A percentile compares a stretch with the other conserved stretches of the same genome.
phyloP scores from a whole-genome alignment of 768 basidiomycete species.

The Serpula lacrymans region DNA sequence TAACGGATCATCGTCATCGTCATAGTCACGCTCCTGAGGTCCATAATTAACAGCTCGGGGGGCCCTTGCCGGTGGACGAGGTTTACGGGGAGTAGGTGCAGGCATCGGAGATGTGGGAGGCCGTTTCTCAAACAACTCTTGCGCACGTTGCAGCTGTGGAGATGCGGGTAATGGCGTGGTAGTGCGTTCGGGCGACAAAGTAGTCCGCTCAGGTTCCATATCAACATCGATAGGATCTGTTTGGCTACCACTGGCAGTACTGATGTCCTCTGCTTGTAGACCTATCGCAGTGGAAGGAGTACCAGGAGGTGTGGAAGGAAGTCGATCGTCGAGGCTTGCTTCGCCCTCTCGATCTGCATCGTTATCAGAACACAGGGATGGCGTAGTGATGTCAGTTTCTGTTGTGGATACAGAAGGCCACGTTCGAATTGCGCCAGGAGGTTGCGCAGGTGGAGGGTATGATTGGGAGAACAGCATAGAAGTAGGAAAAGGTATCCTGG shows the following conservation, averaged over 20 bases:
- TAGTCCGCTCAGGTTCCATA: slow-evolving; percentile 21
- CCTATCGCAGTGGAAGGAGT: slow-evolving; percentile 17
- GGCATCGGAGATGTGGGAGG: slow-evolving; percentile 66
- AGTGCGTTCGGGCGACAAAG: neutral
- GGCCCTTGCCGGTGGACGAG: slow-evolving; percentile 56
- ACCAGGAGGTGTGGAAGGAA: slow-evolving; percentile 50
- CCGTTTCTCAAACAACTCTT: slow-evolving; percentile 54
- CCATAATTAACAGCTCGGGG: slow-evolving; percentile 29
- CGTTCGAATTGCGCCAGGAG: slow-evolving; percentile 12
- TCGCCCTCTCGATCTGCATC: slow-evolving; percentile 47
- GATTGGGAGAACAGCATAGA: too few relatives aligned
- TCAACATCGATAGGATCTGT: slow-evolving; percentile 28
- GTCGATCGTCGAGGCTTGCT: slow-evolving; percentile 43
- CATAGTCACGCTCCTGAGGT: slow-evolving; percentile 25
- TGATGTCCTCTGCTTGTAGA: neutral
- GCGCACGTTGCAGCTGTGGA: slow-evolving; percentile 12
- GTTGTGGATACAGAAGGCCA: slow-evolving; percentile 32
- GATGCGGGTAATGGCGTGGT: slow-evolving; percentile 13
- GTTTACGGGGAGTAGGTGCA: slow-evolving; percentile 46
- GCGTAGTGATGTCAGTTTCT: slow-evolving; percentile 49
- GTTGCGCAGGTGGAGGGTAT: slow-evolving; percentile 23
- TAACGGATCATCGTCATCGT: slow-evolving; percentile 35
- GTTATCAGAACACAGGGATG: slow-evolving; percentile 74
- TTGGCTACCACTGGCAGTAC: slow-evolving; percentile 5
- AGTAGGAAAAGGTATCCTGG: too few relatives aligned